Percentiles rank a stretch among this genome's conserved stretches.
phyloP scores from a whole-genome alignment of 2,329 filamentous ascomycete genomes.

The Elsinoe australis region DNA sequence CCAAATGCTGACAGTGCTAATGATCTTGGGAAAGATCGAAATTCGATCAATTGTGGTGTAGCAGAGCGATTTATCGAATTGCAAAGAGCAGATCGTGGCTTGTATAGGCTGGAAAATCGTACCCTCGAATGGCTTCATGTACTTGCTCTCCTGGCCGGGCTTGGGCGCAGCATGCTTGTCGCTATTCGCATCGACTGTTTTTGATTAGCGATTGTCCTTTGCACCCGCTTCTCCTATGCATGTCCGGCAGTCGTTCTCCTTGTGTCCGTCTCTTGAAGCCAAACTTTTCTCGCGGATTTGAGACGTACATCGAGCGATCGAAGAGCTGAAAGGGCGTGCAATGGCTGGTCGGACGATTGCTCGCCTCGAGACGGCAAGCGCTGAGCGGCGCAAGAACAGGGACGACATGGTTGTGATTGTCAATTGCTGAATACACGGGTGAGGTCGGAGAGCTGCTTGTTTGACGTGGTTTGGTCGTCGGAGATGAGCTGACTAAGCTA shows the following conservation, averaged over 20 bases:
- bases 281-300: neutral
- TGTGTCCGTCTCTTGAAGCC: constrained; percentile 10
- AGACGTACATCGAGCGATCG: constrained; percentile 40
- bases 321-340: constrained; percentile 41
- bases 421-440: constrained; percentile 15
- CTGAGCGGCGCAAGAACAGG: constrained; percentile 43
- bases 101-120: constrained; percentile 17
- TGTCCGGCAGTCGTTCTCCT: neutral
- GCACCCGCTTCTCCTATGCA: neutral
- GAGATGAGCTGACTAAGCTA: constrained; percentile 9
- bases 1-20: neutral
- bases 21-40: too few species aligned
- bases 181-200: constrained; percentile 26
- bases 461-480: constrained; percentile 6
- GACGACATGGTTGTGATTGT: constrained; percentile 26
- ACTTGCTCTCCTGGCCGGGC: constrained; percentile 32
- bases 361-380: constrained; percentile 41
- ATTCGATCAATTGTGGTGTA: neutral
- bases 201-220: constrained; percentile 22
- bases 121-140: constrained; percentile 42
- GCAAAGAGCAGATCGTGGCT: neutral
- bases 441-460: constrained; percentile 7
- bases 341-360: constrained; percentile 35
- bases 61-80: neutral
- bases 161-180: constrained; percentile 28